phyloP scores from a whole-genome alignment of 2,329 filamentous ascomycete species.

The Arthrobotrys iridis region DNA sequence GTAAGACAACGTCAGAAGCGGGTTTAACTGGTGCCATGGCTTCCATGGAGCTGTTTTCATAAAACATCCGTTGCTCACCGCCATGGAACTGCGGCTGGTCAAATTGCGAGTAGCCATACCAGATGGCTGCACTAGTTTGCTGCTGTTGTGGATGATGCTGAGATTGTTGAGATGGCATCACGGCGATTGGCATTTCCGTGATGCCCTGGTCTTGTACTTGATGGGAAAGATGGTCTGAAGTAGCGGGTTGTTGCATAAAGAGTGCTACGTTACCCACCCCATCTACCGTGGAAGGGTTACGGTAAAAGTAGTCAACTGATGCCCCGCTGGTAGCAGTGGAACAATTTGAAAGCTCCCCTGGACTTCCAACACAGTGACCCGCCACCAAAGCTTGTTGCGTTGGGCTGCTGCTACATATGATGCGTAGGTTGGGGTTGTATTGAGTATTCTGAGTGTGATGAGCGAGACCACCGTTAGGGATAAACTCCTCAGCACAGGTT shows the following conservation, averaged over 20 bases:
- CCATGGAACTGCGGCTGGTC: constrained; percentile 45
- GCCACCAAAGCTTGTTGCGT: constrained; percentile 62
- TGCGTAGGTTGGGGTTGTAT: constrained; percentile 66
- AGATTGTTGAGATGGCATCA: constrained; percentile 22
- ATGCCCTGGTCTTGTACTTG: constrained; percentile 39
- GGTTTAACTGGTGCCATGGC: constrained; percentile 31
- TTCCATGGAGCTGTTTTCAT: constrained; percentile 38
- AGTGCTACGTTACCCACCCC: constrained; percentile 33
- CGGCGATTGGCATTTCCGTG: constrained; percentile 31
- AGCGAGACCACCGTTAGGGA: constrained; percentile 62
- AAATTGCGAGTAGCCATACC: constrained; percentile 51
- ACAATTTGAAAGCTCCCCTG: constrained; percentile 69
- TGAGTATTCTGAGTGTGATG: constrained; percentile 56
- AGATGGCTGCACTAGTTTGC: constrained; percentile 33
- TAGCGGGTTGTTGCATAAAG: constrained; percentile 38
- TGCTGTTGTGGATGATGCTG: constrained; percentile 12
- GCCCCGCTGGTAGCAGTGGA: constrained; percentile 68
- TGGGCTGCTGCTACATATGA: constrained; percentile 66
- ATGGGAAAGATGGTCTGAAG: constrained; percentile 29
- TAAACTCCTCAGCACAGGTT: constrained; percentile 37
- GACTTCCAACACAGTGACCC: constrained; percentile 68
- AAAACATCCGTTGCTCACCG: constrained; percentile 46
- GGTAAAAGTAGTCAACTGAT: constrained; percentile 69
- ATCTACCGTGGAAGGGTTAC: constrained; percentile 60
- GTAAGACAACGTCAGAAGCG: constrained; percentile 32